phyloP scores from a whole-genome alignment of 345 rosid species.

The Arabidopsis arenosa region DNA sequence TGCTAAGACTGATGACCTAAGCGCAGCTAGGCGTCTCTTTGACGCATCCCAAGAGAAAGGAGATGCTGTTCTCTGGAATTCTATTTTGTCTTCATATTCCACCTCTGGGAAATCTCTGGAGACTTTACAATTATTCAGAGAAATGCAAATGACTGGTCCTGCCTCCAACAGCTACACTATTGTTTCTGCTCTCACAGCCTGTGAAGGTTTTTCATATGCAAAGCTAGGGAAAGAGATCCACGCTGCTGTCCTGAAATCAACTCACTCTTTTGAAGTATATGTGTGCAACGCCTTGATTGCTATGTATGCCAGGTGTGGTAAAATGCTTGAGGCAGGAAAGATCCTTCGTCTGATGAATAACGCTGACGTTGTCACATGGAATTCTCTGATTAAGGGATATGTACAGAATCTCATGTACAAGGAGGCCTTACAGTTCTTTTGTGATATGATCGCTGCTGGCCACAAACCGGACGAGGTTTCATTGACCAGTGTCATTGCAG shows the following conservation, averaged over 20 bases:
- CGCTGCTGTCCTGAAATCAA: constrained; percentile 64
- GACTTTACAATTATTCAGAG: constrained; percentile 65
- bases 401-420: constrained; percentile 59
- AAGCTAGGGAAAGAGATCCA: constrained; percentile 75
- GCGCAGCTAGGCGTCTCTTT: constrained; percentile 67
- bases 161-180: constrained; percentile 55
- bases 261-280: constrained; percentile 46
- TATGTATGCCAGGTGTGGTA: constrained; percentile 64
- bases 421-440: constrained; percentile 62
- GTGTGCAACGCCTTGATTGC: constrained; percentile 78
- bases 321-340: constrained; percentile 54
- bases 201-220: constrained; percentile 51
- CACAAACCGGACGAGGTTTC: constrained; percentile 64
- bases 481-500: constrained; percentile 53
- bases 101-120: constrained; percentile 52
- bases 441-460: constrained; percentile 54
- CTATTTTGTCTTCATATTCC: constrained; percentile 71
- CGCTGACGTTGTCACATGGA: constrained; percentile 67
- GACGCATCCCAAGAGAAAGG: constrained; percentile 50
- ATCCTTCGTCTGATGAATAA: constrained; percentile 49
- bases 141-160: constrained; percentile 59
- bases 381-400: constrained; percentile 69
- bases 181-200: constrained; percentile 78
- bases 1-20: constrained; percentile 71
- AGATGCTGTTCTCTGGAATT: constrained; percentile 81